A percentile compares a stretch with the other conserved stretches of the same genome.
Conservation (phyloP, 2,329 filamentous ascomycete species). For the Colletotrichum godetiae region DNA sequence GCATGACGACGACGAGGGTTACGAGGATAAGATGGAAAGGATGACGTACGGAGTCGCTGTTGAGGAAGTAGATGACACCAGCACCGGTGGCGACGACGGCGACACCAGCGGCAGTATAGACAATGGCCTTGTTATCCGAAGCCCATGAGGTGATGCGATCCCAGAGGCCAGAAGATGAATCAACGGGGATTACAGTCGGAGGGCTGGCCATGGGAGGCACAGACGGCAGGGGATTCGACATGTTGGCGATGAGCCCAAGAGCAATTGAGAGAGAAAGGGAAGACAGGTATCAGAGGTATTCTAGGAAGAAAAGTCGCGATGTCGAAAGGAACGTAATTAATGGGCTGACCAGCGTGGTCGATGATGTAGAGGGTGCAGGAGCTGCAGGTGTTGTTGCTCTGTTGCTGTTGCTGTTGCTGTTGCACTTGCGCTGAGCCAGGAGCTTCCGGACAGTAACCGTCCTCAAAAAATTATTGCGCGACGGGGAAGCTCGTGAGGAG, state of each 20-base stretch:
- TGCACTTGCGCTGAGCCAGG: slow-evolving; percentile 28
- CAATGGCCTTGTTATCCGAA: slow-evolving; percentile 93
- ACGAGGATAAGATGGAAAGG: slow-evolving; percentile 39
- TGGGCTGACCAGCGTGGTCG: slow-evolving; percentile 32
- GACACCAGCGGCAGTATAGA: slow-evolving; percentile 96
- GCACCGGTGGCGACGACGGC: slow-evolving; percentile 92
- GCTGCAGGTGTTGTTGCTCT: slow-evolving; percentile 39
- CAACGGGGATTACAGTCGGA: slow-evolving; percentile 58
- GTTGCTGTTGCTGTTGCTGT: slow-evolving; percentile 22
- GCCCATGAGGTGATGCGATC: slow-evolving; percentile 92
- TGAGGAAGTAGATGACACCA: slow-evolving; percentile 93
- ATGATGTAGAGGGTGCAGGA: slow-evolving; percentile 48
- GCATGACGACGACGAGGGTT: slow-evolving; percentile 21
- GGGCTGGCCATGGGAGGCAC: slow-evolving; percentile 56
- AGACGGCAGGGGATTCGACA: slow-evolving; percentile 60
- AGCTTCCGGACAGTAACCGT: slow-evolving; percentile 22
- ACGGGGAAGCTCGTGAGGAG: slow-evolving; percentile 34
- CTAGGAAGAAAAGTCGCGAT: slow-evolving; percentile 10
- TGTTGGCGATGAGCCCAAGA: slow-evolving; percentile 40
- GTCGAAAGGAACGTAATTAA: slow-evolving; percentile 23
- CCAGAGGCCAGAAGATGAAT: slow-evolving; percentile 79
- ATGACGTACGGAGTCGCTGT: slow-evolving; percentile 62
- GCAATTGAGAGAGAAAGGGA: slow-evolving; percentile 38
- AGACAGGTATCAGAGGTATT: slow-evolving; percentile 35
- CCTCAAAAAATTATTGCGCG: slow-evolving; percentile 38